phyloP scores from a whole-genome alignment of 768 basidiomycete species.

The Clavulina sp. region DNA sequence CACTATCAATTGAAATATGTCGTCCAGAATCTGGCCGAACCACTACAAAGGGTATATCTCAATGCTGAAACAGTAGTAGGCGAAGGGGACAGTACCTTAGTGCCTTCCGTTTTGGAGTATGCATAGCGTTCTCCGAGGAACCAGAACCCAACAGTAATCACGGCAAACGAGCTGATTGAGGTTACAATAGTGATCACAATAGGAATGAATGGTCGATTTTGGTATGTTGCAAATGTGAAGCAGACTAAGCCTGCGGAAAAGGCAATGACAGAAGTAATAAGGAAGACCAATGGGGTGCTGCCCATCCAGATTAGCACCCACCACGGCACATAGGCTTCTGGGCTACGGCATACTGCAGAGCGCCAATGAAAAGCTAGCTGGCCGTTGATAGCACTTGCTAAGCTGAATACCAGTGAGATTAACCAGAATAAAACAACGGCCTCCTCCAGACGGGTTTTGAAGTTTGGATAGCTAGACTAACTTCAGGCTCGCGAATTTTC shows the following conservation, averaged over 20 bases:
- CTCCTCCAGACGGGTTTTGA: not conserved
- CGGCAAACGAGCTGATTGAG: slow-evolving; percentile 51
- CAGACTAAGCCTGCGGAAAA: slow-evolving; percentile 2
- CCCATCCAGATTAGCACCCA: slow-evolving; percentile 2
- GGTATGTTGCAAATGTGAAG: not conserved
- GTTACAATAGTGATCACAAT: slow-evolving; percentile 64
- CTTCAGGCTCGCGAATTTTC: no score
- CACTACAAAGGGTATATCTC: not conserved
- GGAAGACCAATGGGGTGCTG: not conserved
- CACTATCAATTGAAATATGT: not conserved
- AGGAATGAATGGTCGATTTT: slow-evolving; percentile 29
- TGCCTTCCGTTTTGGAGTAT: slow-evolving; percentile 42
- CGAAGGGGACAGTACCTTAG: slow-evolving; percentile 21
- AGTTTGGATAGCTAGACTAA: no score
- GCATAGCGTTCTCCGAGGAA: slow-evolving; percentile 54
- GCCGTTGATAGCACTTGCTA: slow-evolving; percentile 1
- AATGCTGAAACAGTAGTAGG: not conserved
- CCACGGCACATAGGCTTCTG: slow-evolving; percentile 1
- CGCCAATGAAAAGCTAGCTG: not conserved
- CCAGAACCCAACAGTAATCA: slow-evolving; percentile 55
- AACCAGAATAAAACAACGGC: not conserved
- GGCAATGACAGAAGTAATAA: not conserved
- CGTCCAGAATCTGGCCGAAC: not conserved
- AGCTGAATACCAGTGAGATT: not conserved
- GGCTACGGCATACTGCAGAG: not conserved